These are phyloP conservation scores for Dendrobium nobile DNA, from an alignment of 106 monocot genomes.

Conservation along the genomic window DNA sequence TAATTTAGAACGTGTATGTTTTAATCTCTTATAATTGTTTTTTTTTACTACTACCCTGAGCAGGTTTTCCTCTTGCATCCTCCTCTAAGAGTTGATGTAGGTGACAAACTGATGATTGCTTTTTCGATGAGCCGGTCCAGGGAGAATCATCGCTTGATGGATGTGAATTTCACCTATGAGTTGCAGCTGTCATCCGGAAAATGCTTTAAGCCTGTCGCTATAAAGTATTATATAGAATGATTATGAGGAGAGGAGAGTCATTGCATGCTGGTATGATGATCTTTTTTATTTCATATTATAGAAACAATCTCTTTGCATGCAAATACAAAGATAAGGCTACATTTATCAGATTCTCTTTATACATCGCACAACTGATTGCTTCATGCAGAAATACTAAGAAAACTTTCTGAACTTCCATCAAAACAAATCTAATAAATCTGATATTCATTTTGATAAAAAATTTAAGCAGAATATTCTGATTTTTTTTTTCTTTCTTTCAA, in stretches of 20 bases:
- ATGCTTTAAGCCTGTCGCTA: constrained; percentile 33
- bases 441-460: too few species aligned
- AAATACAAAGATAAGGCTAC: too few species aligned
- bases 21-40: not conserved
- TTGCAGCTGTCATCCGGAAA: constrained; percentile 57
- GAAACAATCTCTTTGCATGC: not conserved
- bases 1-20: not conserved
- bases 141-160: constrained; percentile 85
- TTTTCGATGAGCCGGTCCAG: constrained; percentile 74
- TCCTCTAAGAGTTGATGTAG: constrained; percentile 50
- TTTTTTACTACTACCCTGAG: constrained; percentile 4
- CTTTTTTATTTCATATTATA: not conserved
- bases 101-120: constrained; percentile 43
- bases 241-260: not conserved
- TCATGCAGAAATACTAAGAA: too few species aligned
- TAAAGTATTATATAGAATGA: constrained; percentile 73
- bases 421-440: too few species aligned
- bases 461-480: too few species aligned
- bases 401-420: too few species aligned
- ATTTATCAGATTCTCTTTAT: too few species aligned
- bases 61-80: constrained; percentile 80
- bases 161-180: constrained; percentile 60
- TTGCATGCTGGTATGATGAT: not conserved
- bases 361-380: too few species aligned
- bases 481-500: too few species aligned